Evolutionary conservation across 495 filamentous ascomycete species (phyloP).

Genomic region (Sabuloglossum arenarium): DNA sequence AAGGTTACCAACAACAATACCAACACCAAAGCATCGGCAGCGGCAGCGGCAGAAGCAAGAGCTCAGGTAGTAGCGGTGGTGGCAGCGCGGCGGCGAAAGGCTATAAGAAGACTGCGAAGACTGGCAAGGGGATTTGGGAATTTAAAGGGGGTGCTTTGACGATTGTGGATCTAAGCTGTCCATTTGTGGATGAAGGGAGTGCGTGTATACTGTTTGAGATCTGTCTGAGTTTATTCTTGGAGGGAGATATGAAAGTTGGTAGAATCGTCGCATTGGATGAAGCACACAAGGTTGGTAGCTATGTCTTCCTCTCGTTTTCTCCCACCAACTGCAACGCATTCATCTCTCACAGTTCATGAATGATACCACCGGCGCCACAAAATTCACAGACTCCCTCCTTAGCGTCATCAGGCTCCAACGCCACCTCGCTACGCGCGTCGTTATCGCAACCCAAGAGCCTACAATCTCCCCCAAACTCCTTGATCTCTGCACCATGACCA

Average conservation of each 20-base stretch:
- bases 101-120: no score
- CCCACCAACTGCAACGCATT: no score
- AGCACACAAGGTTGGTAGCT: constrained; percentile 14
- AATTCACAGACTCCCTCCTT: neutral
- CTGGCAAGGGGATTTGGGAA: no score
- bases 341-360: constrained; percentile 4
- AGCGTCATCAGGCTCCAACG: constrained; percentile 41
- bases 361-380: neutral
- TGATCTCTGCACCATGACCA: constrained; percentile 48
- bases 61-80: neutral
- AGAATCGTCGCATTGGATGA: constrained; percentile 14
- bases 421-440: constrained; percentile 39
- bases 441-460: constrained; percentile 66
- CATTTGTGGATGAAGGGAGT: neutral
- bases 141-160: neutral
- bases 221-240: neutral
- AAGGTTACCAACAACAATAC: no score
- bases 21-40: no score
- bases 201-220: constrained; percentile 6
- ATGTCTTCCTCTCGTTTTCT: no score
- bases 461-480: constrained; percentile 48
- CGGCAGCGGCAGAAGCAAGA: no score
- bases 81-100: neutral
- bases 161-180: constrained; percentile 2
- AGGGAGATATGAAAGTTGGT: neutral